A percentile compares a stretch with the other conserved stretches of the same genome.
phyloP scores from a whole-genome alignment of 768 basidiomycete species.

The Boletellus sp. region DNA sequence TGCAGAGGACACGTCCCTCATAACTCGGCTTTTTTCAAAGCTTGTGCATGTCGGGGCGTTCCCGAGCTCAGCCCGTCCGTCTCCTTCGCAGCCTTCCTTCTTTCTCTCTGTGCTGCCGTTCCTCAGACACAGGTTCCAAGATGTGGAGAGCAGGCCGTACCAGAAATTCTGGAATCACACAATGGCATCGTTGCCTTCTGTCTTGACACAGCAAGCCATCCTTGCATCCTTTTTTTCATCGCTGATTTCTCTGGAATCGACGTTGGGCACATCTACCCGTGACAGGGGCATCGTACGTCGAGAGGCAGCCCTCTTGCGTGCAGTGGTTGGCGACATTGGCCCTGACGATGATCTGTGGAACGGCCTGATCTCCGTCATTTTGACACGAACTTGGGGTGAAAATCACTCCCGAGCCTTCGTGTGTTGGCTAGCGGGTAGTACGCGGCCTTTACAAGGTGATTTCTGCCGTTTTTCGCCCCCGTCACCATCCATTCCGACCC shows the following conservation, averaged over 20 bases:
- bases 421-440: slow-evolving; percentile 60
- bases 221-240: slow-evolving; percentile 57
- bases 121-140: slow-evolving; percentile 41
- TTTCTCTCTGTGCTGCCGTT: slow-evolving; percentile 49
- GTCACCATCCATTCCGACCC: slow-evolving; percentile 1
- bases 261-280: slow-evolving; percentile 28
- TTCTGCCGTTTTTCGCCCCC: slow-evolving; percentile 11
- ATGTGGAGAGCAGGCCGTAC: slow-evolving; percentile 35
- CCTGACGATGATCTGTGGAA: slow-evolving; percentile 53
- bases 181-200: slow-evolving; percentile 47
- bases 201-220: slow-evolving; percentile 52
- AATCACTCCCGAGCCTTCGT: slow-evolving; percentile 59
- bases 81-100: slow-evolving; percentile 69
- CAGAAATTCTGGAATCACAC: slow-evolving; percentile 47
- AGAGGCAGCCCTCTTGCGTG: slow-evolving; percentile 51
- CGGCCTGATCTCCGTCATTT: slow-evolving; percentile 40
- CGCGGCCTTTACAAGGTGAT: slow-evolving; percentile 31
- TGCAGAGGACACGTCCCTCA: slow-evolving; percentile 31
- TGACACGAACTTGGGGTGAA: slow-evolving; percentile 58
- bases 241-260: slow-evolving; percentile 31
- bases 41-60: slow-evolving; percentile 67
- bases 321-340: slow-evolving; percentile 49
- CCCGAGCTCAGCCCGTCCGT: slow-evolving; percentile 45
- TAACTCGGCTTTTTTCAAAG: slow-evolving; percentile 59
- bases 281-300: slow-evolving; percentile 45